Base-by-base conservation (phyloP, 140 eudicot species). In the Cichorium intybus region DNA sequence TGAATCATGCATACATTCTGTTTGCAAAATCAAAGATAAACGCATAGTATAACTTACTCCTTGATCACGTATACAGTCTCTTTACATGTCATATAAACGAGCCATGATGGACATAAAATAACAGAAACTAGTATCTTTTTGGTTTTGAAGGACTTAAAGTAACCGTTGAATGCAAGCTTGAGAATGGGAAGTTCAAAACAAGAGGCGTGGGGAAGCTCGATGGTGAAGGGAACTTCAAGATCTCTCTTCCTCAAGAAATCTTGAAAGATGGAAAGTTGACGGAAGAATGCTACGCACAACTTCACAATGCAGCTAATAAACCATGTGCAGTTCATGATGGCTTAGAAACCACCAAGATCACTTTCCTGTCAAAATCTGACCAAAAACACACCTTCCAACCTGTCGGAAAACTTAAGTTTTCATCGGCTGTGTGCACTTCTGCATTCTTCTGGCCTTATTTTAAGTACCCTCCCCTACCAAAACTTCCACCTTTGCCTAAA, bases 231-330 rank as follows among this genome's bases (percentile, higher is more conserved):
- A 85, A 81, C 46, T 91, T 91, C 72, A 77, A 73, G 65, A 81
- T 85, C 9, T 56, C 86, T 16, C 70, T 91, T 54, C 84, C 96
- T 1, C 54, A 77, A 26, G 87, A 87, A 62, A 69, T 87, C 6
- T 47, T 90, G 21, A 37, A 87, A 73, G 76, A 90, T 61, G 94
- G 88, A 10, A 76, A 84, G 17, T 60, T 85, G 45, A 75, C 71
- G 49, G 82, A 85, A 62, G 95, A 87, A 68, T 92, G 98, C 69
- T 83, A 82, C 15, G 84, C 84, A 6, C 95, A 85, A 62, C 96
- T 92, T 63, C 95, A 85, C 66, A 75, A 85, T 68, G 95, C 95
- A 58, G 79, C 84, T 46, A 60, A 71, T 24, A 31, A 62, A 53
- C 95, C 92, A 3, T 92, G 98, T 75, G 87, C 87, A 7, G 79